Evolutionary conservation across 768 basidiomycete genomes (phyloP), one percentile per base, ranked within the genome.

Genomic region (Pulveroboletus sp.): DNA sequence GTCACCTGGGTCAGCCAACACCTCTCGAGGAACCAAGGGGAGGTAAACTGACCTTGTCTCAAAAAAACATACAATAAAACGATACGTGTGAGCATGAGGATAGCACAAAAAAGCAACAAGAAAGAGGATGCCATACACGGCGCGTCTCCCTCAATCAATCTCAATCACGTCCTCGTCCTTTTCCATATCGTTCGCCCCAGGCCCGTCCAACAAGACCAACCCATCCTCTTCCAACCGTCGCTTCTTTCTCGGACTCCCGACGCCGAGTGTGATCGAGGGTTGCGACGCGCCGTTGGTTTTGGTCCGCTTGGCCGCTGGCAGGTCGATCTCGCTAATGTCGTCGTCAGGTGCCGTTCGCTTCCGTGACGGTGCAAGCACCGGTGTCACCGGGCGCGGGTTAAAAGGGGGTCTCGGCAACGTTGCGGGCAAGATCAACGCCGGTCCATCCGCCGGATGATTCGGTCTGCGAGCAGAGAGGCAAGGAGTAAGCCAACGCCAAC

Each of bases 171-270:
- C 27, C 52, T 84, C 82, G 42, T 83, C 82, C 20, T 78, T 61
- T 23, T 71, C 82, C 25, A 83, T 62, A 53, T 83, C 82, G 48
- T 79, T 72, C 29, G 71, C 74, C 11, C 72, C n/a, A n/a, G n/a
- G n/a, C n/a, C n/a, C 69, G 27, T 87, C 86, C 63, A 92, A 65
- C 57, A 89, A 53, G 29, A 92, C 63, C 38, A 91, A 58, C 9
- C 89, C 90, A 47, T 91, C 88, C 58, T 85, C 82, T 40, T 91
- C 89, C 47, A 90, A 61, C 53, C 71, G 67, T 48, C 79, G 67
- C 58, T 76, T 80, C 69, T 88, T 87, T 58, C 77, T 84, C 14
- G 84, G 84, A 57, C 81, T 83, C 24, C 64, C 53, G 1, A 63
- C n/a, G 53, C 11, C n/a, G n/a, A 64, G 60, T 7, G 29, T 8